Conservation (phyloP, 257 asterid species). For the Coffea eugenioides region DNA sequence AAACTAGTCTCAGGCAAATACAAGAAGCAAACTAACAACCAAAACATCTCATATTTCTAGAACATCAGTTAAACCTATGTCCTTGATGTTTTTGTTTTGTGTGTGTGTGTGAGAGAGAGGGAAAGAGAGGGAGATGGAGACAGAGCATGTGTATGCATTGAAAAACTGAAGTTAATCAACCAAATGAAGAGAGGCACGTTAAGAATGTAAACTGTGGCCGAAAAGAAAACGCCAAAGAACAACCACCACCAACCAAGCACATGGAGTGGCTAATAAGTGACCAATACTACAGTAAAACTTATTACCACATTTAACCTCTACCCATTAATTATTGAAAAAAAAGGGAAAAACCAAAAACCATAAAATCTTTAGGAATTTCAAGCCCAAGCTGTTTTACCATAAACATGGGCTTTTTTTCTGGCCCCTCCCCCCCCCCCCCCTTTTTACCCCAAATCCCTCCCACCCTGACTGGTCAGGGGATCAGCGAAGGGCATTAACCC, state of each 20-base stretch:
- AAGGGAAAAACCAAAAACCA: not conserved
- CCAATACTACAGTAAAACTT: not conserved
- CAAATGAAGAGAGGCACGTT: not conserved
- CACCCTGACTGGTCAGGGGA: too few relatives aligned
- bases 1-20: not conserved
- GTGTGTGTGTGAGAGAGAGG: too few relatives aligned
- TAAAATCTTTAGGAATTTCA: not conserved
- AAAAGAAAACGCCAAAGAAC: too few relatives aligned
- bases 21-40: not conserved
- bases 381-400: not conserved
- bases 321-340: not conserved
- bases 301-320: not conserved
- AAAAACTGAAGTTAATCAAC: not conserved
- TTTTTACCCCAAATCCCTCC: too few relatives aligned
- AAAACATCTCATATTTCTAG: not conserved
- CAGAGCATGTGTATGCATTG: not conserved
- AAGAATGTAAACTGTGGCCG: too few relatives aligned
- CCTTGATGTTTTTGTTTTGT: not conserved
- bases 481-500: too few relatives aligned
- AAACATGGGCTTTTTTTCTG: too few relatives aligned
- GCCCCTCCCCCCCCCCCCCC: too few relatives aligned
- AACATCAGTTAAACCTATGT: not conserved
- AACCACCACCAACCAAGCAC: not conserved
- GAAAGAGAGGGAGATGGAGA: too few relatives aligned
- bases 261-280: not conserved